phyloP scores from a whole-genome alignment of 2,329 filamentous ascomycete genomes.

The Gliomastix tumulicola region DNA sequence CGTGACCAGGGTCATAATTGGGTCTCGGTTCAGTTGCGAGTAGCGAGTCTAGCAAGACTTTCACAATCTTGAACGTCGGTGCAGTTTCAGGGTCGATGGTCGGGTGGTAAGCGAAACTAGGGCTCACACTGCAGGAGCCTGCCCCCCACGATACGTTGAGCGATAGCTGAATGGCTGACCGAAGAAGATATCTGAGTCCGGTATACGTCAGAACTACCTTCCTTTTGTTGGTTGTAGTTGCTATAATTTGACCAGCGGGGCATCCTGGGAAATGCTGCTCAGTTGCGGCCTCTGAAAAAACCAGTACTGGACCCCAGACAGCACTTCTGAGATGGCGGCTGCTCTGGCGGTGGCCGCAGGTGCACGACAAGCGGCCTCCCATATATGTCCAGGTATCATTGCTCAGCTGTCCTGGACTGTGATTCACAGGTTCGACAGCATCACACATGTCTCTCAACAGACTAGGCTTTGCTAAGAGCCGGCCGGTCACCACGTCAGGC shows the following conservation, averaged over 20 bases:
- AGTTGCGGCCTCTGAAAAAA: not conserved
- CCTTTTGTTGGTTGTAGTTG: not conserved
- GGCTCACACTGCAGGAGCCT: not conserved
- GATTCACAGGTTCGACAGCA: not conserved
- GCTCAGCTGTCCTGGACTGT: not conserved
- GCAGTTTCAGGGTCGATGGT: not conserved
- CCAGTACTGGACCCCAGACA: not conserved
- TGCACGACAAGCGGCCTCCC: not conserved
- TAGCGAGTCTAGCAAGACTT: too few species aligned
- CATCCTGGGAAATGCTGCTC: not conserved
- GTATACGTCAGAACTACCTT: not conserved
- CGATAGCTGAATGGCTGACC: not conserved
- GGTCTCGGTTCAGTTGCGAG: too few species aligned
- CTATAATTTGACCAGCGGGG: not conserved
- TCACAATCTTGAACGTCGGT: not conserved
- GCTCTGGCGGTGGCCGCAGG: not conserved
- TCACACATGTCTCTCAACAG: not conserved
- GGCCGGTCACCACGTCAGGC: not conserved
- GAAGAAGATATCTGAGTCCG: not conserved
- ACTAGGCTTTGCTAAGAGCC: not conserved
- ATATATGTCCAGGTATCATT: not conserved
- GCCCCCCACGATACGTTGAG: not conserved
- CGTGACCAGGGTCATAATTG: not conserved
- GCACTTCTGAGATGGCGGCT: not conserved
- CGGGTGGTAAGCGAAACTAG: not conserved